Evolutionary conservation across 2,329 filamentous ascomycete genomes (phyloP), one percentile per base, ranked within the genome.

Genomic region (Ophiosphaerella narmari): DNA sequence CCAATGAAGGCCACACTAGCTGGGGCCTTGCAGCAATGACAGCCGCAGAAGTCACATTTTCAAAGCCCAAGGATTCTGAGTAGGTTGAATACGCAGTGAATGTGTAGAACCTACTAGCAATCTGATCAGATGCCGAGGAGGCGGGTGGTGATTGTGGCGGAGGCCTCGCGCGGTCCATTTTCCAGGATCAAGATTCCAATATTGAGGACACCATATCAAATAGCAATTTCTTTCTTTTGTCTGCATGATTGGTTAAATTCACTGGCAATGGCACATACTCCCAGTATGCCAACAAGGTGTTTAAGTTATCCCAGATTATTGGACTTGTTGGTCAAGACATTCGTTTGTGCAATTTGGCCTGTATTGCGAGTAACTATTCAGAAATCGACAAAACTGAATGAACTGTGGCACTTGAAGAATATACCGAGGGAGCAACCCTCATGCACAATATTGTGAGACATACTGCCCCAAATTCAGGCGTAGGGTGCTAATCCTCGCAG

Each of bases 131-230:
- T 67, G 77, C 74, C 0, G 73, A 77, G 0, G 38, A 46, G 7
- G 21, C 14, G 24, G 37, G 36, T 18, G 38, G 36, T 7, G 72
- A 75, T 33, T 94, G 90, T 64, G 79, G 78, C 26, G 90, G 90
- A 44, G 90, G 90, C 7, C 76, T 70, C 23, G 53, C 55, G 26
- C 91, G 88, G 88, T 89, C 94, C 74, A 90, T 95, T 58, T 91
- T 86, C 67, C 71, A 80, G 1, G 83, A 81, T 62, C 91, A 94
- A 66, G 85, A 84, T 52, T 21, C 18, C 90, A 90, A 11, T 86
- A 90, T 66, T 79, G 93, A 91, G 73, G 90, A 91, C 74, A 80
- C 83, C 9, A 80, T 89, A 56, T 85, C 85, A 49, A 93, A 91
- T 67, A 88, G 88, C 29, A 85, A 85, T 11, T 85, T 95, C 70